A percentile compares a stretch with the other conserved stretches of the same genome.
Conservation (phyloP, 306 rosid species). For the Inga leiocalycina region DNA sequence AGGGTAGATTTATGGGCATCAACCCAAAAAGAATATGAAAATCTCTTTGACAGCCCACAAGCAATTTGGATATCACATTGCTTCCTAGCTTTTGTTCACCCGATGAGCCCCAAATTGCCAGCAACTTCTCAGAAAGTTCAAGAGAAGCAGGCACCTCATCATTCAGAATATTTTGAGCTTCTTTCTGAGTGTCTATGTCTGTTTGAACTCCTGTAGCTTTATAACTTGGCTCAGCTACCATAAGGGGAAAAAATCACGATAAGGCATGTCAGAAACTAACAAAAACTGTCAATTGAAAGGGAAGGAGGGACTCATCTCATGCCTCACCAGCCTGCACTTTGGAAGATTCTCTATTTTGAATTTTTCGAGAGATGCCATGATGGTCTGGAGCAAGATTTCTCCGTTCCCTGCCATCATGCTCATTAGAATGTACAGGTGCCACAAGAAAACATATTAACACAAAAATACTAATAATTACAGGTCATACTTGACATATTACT, state of each 20-base stretch:
- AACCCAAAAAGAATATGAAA: conserved; percentile 73
- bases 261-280: conserved; percentile 31
- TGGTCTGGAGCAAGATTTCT: conserved; percentile 39
- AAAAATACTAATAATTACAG: conserved; percentile 3
- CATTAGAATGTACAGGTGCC: conserved; percentile 26
- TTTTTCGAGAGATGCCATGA: conserved; percentile 33
- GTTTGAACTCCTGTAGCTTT: conserved; percentile 57
- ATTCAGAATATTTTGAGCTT: conserved; percentile 37
- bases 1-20: conserved; percentile 48
- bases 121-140: conserved; percentile 74
- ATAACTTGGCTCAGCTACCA: conserved; percentile 39
- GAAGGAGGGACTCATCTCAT: conserved; percentile 5
- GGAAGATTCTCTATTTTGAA: conserved; percentile 43
- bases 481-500: not conserved
- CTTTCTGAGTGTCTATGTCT: conserved; percentile 37
- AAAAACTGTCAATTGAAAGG: conserved; percentile 16
- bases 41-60: conserved; percentile 65
- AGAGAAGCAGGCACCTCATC: conserved; percentile 46
- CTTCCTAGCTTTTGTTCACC: conserved; percentile 51
- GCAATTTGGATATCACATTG: conserved; percentile 62
- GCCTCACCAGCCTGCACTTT: conserved; percentile 49
- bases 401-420: conserved; percentile 45
- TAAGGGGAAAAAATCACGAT: conserved; percentile 18
- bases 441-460: conserved; percentile 3
- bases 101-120: conserved; percentile 64